phyloP scores from a whole-genome alignment of 192 early-diverging fungal genomes.

The Obelidium mucronatum region DNA sequence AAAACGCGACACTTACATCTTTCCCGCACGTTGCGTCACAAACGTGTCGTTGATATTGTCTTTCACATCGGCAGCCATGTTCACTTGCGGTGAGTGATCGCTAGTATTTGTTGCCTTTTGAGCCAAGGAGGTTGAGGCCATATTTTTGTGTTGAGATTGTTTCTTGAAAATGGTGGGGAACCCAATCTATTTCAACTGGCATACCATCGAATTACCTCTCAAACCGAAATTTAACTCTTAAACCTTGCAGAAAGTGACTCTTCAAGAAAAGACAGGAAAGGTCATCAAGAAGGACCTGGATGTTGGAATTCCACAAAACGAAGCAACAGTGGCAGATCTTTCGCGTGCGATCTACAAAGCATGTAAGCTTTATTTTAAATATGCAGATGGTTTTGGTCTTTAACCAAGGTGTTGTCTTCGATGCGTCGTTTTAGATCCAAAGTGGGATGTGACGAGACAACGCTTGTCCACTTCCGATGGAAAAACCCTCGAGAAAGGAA shows the following conservation, averaged over 20 bases:
- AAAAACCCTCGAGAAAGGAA: conserved; percentile 59
- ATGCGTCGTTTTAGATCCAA: conserved; percentile 48
- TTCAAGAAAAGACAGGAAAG: conserved; percentile 34
- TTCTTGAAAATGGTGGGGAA: too few relatives aligned
- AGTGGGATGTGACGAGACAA: conserved; percentile 80
- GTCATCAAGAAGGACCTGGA: conserved; percentile 45
- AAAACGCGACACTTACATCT: conserved; percentile 47
- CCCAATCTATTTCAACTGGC: too few relatives aligned
- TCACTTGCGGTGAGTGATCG: too few relatives aligned
- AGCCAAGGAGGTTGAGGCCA: too few relatives aligned
- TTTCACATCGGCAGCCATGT: background rate
- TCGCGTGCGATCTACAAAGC: conserved; percentile 70
- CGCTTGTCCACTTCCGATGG: conserved; percentile 75
- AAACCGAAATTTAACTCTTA: too few relatives aligned
- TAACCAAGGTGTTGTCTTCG: background rate
- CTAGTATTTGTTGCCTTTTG: too few relatives aligned
- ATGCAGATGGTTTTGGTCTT: too few relatives aligned
- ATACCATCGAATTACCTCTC: too few relatives aligned
- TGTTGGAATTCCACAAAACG: conserved; percentile 34
- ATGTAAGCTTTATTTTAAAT: conserved; percentile 45
- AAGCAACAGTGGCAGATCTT: conserved; percentile 74
- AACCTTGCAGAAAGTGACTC: conserved; percentile 34
- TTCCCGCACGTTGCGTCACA: conserved; percentile 59
- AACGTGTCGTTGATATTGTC: conserved; percentile 49
- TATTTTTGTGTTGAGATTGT: too few relatives aligned